A percentile compares a stretch with the other conserved stretches of the same genome.
Conservation (phyloP, 495 filamentous ascomycete species). For the Lepidopterella palustris region DNA sequence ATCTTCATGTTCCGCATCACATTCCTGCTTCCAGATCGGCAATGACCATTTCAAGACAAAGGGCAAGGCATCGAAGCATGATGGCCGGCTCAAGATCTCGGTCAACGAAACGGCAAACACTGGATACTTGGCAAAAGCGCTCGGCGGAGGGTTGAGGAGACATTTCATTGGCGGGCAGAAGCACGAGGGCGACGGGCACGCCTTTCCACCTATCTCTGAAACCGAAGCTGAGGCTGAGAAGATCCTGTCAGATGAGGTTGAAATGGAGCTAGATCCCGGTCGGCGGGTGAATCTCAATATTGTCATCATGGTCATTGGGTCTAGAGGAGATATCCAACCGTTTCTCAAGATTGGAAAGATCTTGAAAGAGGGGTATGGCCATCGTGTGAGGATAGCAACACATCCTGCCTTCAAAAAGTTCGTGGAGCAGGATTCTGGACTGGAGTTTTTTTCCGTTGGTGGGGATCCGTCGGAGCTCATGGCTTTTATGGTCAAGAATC, state of each 20-base stretch:
- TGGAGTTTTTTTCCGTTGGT: constrained; percentile 68
- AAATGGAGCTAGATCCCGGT: constrained; percentile 16
- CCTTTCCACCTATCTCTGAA: neutral
- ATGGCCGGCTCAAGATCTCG: constrained; percentile 64
- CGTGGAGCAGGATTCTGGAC: constrained; percentile 53
- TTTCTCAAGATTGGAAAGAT: constrained; percentile 66
- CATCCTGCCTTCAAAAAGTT: constrained; percentile 63
- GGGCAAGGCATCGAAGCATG: constrained; percentile 59
- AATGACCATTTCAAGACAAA: constrained; percentile 59
- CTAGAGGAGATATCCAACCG: constrained; percentile 69
- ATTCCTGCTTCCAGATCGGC: constrained; percentile 45
- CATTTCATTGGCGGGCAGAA: constrained; percentile 30
- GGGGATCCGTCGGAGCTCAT: constrained; percentile 68
- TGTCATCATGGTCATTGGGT: constrained; percentile 74
- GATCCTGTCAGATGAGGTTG: constrained; percentile 13
- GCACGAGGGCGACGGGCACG: constrained; percentile 1
- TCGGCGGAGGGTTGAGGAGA: constrained; percentile 50
- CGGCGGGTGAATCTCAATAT: constrained; percentile 56
- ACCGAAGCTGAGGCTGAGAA: constrained; percentile 9
- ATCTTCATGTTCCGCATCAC: constrained; percentile 10
- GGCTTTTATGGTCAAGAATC: constrained; percentile 80
- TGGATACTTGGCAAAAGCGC: constrained; percentile 63
- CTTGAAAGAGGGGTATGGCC: constrained; percentile 59
- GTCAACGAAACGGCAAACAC: constrained; percentile 59
- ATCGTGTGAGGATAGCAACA: constrained; percentile 63